Base-by-base conservation (phyloP, 1,284 basidiomycete species). In the Cryptococcus wingfieldii region DNA sequence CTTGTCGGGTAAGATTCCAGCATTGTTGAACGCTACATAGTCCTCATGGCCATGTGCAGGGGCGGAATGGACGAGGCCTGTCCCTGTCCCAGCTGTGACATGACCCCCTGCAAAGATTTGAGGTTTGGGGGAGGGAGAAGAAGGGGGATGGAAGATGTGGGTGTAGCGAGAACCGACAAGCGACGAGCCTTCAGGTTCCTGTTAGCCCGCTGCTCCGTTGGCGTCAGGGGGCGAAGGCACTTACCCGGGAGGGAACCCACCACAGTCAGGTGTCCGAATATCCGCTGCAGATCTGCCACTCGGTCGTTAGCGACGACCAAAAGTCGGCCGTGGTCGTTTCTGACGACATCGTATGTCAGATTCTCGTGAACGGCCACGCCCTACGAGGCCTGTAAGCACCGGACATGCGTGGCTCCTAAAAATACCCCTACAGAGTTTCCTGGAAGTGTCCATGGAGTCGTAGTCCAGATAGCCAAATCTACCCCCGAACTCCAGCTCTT, bases 31-130 rank as follows among this genome's bases (percentile, higher is more conserved):
- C 3, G 84, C 81, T 23, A 83, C 80, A 69, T 97, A 98, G 74
- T 99, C 96, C 63, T 99, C 95, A 13, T 84, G 82, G 31, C 95
- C 95, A 65, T 98, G 96, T 0, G 91, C 93, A 5, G 95, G 94
- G 0, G 95, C 95, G 59, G 88, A 90, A 70, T 98, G 95, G 0
- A 99, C 96, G 1, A 98, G 82, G 38, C 95, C 95, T 1, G 95
- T 98, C n/a, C 96, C 95, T 12, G 92, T 89, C 18, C 86, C 83
- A 0, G 87, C 78, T 0, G 89, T 93, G 16, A 99, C 95, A 67
- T 96, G 89, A 18, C 68, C 60, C 0, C 81, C 79, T 12, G 74
- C 53, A 48, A 83, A 70, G 37, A 84, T 71, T 1, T 14, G 77
- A 69, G 47, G 85, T 81, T 34, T 49, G 18, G 81, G 66, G 23